Evolutionary conservation across 306 rosid species (phyloP).

Genomic region (Vicia villosa): DNA sequence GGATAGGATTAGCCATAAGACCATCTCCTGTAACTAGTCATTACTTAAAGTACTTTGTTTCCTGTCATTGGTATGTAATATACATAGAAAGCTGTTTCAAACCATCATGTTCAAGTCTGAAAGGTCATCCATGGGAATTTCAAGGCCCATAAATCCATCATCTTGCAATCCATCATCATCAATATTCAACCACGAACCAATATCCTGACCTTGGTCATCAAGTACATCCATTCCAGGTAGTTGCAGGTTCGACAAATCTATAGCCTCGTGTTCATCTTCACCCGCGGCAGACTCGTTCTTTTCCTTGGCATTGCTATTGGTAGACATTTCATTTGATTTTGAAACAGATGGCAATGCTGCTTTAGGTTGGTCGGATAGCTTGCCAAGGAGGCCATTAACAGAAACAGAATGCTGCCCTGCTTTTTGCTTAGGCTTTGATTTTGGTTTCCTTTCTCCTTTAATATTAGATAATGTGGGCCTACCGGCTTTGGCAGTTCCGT

Average conservation of each 20-base stretch:
- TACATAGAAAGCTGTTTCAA: conserved; percentile 81
- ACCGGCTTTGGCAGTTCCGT: conserved; percentile 74
- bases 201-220: conserved; percentile 79
- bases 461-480: conserved; percentile 62
- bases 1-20: conserved; percentile 53
- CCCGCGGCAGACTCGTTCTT: conserved; percentile 54
- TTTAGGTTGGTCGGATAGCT: conserved; percentile 70
- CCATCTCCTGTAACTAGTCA: conserved; percentile 59
- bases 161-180: conserved; percentile 89
- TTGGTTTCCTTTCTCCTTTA: conserved; percentile 83
- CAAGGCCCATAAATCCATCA: conserved; percentile 89
- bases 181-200: conserved; percentile 92
- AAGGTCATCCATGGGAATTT: conserved; percentile 98
- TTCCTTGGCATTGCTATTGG: conserved; percentile 54
- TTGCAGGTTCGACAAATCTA: conserved; percentile 78
- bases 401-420: conserved; percentile 79
- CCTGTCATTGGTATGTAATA: conserved; percentile 78
- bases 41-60: conserved; percentile 67
- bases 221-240: conserved; percentile 84
- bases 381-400: conserved; percentile 80
- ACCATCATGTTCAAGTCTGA: conserved; percentile 95
- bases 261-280: conserved; percentile 69
- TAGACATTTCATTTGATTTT: conserved; percentile 55
- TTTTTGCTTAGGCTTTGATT: conserved; percentile 90
- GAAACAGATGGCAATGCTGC: conserved; percentile 59